phyloP scores from a whole-genome alignment of 1,284 basidiomycete species.

The Melanopsichium pennsylvanicum region DNA sequence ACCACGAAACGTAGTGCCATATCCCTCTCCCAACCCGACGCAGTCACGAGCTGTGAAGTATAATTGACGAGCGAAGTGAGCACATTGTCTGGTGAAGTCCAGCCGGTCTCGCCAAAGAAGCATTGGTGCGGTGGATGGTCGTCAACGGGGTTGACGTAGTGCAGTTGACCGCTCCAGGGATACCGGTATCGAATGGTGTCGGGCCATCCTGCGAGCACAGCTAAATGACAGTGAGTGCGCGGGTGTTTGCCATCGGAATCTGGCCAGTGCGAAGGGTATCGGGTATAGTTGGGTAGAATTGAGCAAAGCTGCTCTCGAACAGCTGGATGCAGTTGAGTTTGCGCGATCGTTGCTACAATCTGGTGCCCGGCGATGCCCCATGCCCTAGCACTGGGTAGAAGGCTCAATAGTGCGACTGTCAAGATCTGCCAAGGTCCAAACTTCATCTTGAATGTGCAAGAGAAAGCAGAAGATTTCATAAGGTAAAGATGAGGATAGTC shows the following conservation, averaged over 20 bases:
- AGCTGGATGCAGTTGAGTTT: conserved; percentile 82
- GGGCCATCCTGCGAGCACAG: conserved; percentile 83
- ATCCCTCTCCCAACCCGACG: conserved; percentile 65
- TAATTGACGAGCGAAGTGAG: conserved; percentile 55
- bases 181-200: conserved; percentile 59
- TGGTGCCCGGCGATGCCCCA: conserved; percentile 76
- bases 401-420: conserved; percentile 4
- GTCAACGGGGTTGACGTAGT: conserved; percentile 77
- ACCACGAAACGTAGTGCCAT: conserved; percentile 84
- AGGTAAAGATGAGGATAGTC: too few species aligned
- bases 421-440: neutral
- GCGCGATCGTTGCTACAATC: conserved; percentile 89
- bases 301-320: conserved; percentile 76
- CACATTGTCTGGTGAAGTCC: conserved; percentile 69
- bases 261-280: conserved; percentile 38
- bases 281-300: conserved; percentile 70
- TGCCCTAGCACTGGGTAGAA: conserved; percentile 23
- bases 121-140: conserved; percentile 82
- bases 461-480: too few species aligned
- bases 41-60: conserved; percentile 42
- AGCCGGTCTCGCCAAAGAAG: conserved; percentile 78
- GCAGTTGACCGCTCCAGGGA: conserved; percentile 70
- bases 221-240: conserved; percentile 62
- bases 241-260: neutral
- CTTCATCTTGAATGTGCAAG: conserved; percentile 6